phyloP scores from a whole-genome alignment of 31 red algal genomes.

The Odonthalia washingtoniensis region DNA sequence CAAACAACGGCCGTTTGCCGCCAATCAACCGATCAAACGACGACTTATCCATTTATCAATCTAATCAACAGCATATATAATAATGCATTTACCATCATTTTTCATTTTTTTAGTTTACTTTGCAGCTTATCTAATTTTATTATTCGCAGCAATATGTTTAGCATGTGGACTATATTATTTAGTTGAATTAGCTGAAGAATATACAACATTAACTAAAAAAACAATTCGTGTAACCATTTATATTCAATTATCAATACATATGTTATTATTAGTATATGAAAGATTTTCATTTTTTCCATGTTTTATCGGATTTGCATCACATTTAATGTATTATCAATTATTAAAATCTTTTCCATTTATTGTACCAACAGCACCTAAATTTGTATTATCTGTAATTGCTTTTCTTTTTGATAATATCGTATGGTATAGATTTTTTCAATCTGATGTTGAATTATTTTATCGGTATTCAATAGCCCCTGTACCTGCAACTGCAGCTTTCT shows the following conservation, averaged over 20 bases:
- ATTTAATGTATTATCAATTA: constrained; percentile 63
- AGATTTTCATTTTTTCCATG: constrained; percentile 72
- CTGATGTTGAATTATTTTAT: constrained; percentile 78
- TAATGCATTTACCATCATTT: constrained; percentile 81
- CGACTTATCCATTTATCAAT: too few species aligned
- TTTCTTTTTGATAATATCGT: constrained; percentile 61
- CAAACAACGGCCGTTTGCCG: too few species aligned
- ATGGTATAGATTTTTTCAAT: constrained; percentile 75
- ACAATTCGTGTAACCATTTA: constrained; percentile 61
- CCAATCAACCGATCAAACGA: too few species aligned
- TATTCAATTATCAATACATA: constrained; percentile 58
- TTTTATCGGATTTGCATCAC: constrained; percentile 63
- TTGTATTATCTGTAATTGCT: constrained; percentile 49
- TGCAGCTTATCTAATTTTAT: constrained; percentile 79
- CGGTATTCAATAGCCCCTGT: constrained; percentile 75
- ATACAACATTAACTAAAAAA: constrained; percentile 83
- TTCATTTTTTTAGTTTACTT: constrained; percentile 85
- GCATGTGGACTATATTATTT: constrained; percentile 90
- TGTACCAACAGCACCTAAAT: constrained; percentile 57
- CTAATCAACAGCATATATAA: too few species aligned
- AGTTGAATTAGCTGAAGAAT: constrained; percentile 89
- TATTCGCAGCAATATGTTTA: constrained; percentile 84
- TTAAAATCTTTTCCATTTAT: constrained; percentile 87
- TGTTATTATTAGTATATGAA: constrained; percentile 78
- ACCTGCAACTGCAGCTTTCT: constrained; percentile 83